phyloP scores from a whole-genome alignment of 2,329 filamentous ascomycete genomes.

The Alternaria viburni region DNA sequence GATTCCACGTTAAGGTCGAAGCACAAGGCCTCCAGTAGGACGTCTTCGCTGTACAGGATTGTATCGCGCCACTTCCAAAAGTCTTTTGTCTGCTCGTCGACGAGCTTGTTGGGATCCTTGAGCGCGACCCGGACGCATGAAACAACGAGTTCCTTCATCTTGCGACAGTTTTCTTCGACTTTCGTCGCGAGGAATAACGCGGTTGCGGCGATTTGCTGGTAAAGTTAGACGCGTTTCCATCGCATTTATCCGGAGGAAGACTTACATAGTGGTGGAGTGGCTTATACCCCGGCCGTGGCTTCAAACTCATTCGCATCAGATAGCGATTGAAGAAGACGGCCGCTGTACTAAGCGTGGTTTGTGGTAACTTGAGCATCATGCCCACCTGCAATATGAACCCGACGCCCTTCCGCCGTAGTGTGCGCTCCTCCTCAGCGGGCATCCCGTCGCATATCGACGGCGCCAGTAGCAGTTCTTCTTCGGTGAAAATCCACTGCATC shows the following conservation, averaged over 20 bases:
- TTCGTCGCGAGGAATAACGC: constrained; percentile 94
- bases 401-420: constrained; percentile 85
- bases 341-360: constrained; percentile 89
- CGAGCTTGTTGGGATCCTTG: constrained; percentile 86
- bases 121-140: constrained; percentile 93
- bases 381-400: constrained; percentile 97
- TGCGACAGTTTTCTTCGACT: constrained; percentile 94
- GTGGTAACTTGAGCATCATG: constrained; percentile 88
- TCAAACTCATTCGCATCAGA: constrained; percentile 87
- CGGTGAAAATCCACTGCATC: constrained; percentile 87
- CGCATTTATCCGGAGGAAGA: neutral
- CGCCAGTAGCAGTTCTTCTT: constrained; percentile 79
- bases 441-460: constrained; percentile 88
- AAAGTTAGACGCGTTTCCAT: constrained; percentile 8
- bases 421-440: constrained; percentile 75
- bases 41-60: constrained; percentile 89
- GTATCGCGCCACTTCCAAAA: constrained; percentile 98
- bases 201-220: constrained; percentile 81
- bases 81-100: constrained; percentile 97
- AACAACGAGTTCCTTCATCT: constrained; percentile 93
- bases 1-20: constrained; percentile 93
- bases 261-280: constrained; percentile 83
- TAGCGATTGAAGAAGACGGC: constrained; percentile 96
- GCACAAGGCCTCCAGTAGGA: constrained; percentile 88
- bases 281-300: constrained; percentile 67